Evolutionary conservation across 306 rosid species (phyloP), one percentile per base, ranked within the genome.

Genomic region (Boehmeria nivea): DNA sequence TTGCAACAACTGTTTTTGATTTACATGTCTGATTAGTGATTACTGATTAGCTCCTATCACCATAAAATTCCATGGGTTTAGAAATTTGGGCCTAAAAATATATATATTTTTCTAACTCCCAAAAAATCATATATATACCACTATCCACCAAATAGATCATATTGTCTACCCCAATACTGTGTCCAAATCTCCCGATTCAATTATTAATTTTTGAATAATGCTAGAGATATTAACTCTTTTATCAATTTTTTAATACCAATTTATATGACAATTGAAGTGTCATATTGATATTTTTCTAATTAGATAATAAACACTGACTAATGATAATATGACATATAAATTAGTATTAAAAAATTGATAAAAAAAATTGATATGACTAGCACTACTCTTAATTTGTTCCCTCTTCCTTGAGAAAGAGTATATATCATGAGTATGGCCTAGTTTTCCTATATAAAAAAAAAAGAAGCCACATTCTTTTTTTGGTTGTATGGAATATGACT

Each of bases 1-100:
- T 65, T 76, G 60, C 64, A 72, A 51, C 21, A 51, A 65, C 69
- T 69, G 69, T 57, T 72, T 27, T 5, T 59, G 69, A 68, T 75
- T 65, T 57, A n/a, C 51, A 11, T 28, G 70, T 69, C 65, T 75
- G 53, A 62, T 71, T 64, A 74, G 63, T 47, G 61, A 63, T 3
- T 60, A n/a, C n/a, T n/a, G n/a, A n/a, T 46, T 11, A 33, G 11
- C 7, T 33, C 11, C 38, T 33, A 33, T 33, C 38, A 49, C 47
- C 50, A 63, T 43, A 50, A 33, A 75, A 60, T 40, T 56, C 58
- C 23, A 45, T 62, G 74, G 78, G 61, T 47, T 47, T 38, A 50
- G 69, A 67, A 44, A 23, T 74, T 61, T 54, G 68, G 63, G 69
- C 65, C 60, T 11, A 48, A 52, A 42, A 51, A 44, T 50, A 43